Conservation (phyloP, 805 yeast genomes). For the Wickerhamomyces xylosicus region DNA sequence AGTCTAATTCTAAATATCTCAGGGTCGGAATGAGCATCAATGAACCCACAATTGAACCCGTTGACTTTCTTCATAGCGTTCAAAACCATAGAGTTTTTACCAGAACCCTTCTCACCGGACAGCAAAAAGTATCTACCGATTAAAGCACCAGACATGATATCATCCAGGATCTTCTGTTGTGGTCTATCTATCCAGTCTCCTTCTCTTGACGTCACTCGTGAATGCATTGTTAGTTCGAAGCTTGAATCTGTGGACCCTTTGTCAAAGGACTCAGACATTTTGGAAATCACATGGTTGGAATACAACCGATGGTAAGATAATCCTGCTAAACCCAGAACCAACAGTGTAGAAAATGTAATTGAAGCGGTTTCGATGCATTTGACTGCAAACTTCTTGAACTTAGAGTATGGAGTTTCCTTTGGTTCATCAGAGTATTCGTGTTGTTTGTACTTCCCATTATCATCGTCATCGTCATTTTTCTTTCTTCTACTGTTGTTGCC, state of each 20-base stretch:
- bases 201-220: constrained; percentile 24
- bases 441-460: constrained; percentile 7
- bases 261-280: constrained; percentile 59
- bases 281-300: constrained; percentile 44
- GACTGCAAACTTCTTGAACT: constrained; percentile 8
- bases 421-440: constrained; percentile 3
- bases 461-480: constrained; percentile 4
- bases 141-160: constrained; percentile 51
- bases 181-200: constrained; percentile 62
- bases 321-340: constrained; percentile 65
- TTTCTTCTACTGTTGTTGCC: constrained; percentile 4
- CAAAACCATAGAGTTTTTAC: constrained; percentile 66
- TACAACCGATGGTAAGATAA: constrained; percentile 57
- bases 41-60: constrained; percentile 54
- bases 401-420: constrained; percentile 3
- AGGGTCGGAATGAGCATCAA: constrained; percentile 82
- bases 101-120: constrained; percentile 83
- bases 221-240: constrained; percentile 46
- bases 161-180: constrained; percentile 56
- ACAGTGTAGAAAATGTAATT: constrained; percentile 58
- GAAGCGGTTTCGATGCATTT: constrained; percentile 60
- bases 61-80: constrained; percentile 57
- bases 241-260: constrained; percentile 46
- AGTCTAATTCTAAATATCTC: constrained; percentile 70
- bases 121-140: constrained; percentile 61